These are phyloP conservation scores for Carex kokanica DNA, from an alignment of 176 grass and related monocot genomes.

Conservation along the genomic window DNA sequence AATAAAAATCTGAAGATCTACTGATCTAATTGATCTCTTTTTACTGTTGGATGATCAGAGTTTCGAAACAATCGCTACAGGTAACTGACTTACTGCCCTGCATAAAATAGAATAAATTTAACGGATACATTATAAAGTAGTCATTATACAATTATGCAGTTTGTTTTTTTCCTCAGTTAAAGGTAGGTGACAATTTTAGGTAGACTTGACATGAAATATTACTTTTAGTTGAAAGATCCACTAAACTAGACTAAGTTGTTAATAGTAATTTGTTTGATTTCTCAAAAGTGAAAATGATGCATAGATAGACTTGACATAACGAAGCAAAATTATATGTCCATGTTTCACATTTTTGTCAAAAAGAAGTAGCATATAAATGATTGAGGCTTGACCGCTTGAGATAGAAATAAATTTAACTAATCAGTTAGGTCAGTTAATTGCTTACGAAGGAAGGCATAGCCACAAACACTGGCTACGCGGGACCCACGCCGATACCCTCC, in stretches of 20 bases:
- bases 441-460: conserved; percentile 6
- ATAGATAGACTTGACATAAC: neutral
- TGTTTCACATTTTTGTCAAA: neutral
- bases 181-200: neutral
- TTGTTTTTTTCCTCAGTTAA: neutral
- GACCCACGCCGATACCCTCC: neutral
- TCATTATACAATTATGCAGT: too few species aligned
- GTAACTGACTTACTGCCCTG: neutral
- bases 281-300: too few species aligned
- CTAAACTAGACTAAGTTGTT: neutral
- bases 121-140: neutral
- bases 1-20: neutral
- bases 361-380: neutral
- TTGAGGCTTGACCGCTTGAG: neutral
- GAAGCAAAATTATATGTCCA: neutral
- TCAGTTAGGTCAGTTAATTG: conserved; percentile 8
- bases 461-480: neutral
- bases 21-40: neutral
- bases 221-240: neutral
- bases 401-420: neutral
- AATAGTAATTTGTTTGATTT: too few species aligned
- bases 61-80: neutral
- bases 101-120: neutral
- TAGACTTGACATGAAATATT: neutral
- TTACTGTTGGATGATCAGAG: neutral